Conservation (phyloP, 23 red algal genomes). For the Gracilaria gracilis region DNA sequence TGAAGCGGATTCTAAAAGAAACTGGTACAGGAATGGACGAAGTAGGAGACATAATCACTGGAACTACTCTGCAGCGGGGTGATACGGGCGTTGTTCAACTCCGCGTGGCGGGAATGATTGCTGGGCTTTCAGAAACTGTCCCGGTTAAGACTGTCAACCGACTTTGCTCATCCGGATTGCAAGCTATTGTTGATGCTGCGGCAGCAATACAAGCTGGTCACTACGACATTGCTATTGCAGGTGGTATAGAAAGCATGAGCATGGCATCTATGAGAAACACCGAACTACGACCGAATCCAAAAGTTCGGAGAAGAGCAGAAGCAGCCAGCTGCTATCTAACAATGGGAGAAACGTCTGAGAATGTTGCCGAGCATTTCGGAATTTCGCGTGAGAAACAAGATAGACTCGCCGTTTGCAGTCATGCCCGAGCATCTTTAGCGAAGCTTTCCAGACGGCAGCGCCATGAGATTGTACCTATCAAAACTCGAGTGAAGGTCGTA, state of each 20-base stretch:
- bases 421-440: slow-evolving; percentile 81
- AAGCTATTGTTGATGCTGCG: slow-evolving; percentile 97
- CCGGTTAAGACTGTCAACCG: slow-evolving; percentile 91
- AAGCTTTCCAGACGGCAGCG: slow-evolving; percentile 84
- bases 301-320: slow-evolving; percentile 42
- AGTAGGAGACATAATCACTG: slow-evolving; percentile 90
- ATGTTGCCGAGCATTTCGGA: slow-evolving; percentile 87
- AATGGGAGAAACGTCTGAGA: slow-evolving; percentile 99
- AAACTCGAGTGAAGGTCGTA: slow-evolving; percentile 79
- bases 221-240: slow-evolving; percentile 88
- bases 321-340: slow-evolving; percentile 87
- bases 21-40: slow-evolving; percentile 65
- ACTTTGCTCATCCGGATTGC: slow-evolving; percentile 96
- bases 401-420: slow-evolving; percentile 88
- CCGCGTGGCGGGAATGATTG: slow-evolving; percentile 80
- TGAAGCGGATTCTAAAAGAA: slow-evolving; percentile 76
- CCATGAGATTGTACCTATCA: slow-evolving; percentile 92
- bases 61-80: slow-evolving; percentile 89
- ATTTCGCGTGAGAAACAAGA: slow-evolving; percentile 89
- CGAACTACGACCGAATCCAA: slow-evolving; percentile 68
- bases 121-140: slow-evolving; percentile 82
- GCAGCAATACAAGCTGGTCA: slow-evolving; percentile 92
- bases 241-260: slow-evolving; percentile 96
- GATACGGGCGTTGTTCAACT: slow-evolving; percentile 88
- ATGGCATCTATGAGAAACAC: slow-evolving; percentile 83